Conservation (phyloP, 2,329 filamentous ascomycete genomes). For the Verticillium nonalfalfae region DNA sequence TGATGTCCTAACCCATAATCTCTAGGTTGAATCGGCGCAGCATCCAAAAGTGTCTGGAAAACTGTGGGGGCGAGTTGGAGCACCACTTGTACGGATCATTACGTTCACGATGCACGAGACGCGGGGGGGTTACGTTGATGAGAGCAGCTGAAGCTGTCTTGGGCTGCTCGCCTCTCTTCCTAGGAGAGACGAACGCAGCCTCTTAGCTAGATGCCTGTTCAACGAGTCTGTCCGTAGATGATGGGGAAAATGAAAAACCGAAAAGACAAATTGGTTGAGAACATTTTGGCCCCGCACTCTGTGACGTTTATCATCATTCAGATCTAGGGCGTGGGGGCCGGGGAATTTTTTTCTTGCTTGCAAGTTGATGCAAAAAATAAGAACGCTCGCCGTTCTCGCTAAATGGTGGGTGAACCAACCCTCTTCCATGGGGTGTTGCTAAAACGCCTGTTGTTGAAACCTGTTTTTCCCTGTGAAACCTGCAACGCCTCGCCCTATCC, state of each 20-base stretch:
- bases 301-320: not conserved
- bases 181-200: not conserved
- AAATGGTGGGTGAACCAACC: slow-evolving; percentile 7
- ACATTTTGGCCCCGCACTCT: not conserved
- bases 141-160: not conserved
- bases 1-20: not conserved
- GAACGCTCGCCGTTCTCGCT: slow-evolving; percentile 8
- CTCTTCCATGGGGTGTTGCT: slow-evolving; percentile 23
- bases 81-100: not conserved
- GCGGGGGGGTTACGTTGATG: not conserved
- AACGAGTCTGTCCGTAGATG: not conserved
- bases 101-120: not conserved
- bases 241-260: not conserved
- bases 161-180: not conserved
- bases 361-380: slow-evolving; percentile 3
- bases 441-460: slow-evolving; percentile 49
- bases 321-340: not conserved
- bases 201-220: not conserved
- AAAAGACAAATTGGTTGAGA: not conserved
- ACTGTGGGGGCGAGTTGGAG: not conserved
- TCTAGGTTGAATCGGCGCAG: not conserved
- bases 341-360: not conserved
- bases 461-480: slow-evolving; percentile 28
- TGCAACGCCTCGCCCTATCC: slow-evolving; percentile 34
- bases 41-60: not conserved